phyloP scores from a whole-genome alignment of 2,329 filamentous ascomycete genomes.

The Aspergillus uvarum region DNA sequence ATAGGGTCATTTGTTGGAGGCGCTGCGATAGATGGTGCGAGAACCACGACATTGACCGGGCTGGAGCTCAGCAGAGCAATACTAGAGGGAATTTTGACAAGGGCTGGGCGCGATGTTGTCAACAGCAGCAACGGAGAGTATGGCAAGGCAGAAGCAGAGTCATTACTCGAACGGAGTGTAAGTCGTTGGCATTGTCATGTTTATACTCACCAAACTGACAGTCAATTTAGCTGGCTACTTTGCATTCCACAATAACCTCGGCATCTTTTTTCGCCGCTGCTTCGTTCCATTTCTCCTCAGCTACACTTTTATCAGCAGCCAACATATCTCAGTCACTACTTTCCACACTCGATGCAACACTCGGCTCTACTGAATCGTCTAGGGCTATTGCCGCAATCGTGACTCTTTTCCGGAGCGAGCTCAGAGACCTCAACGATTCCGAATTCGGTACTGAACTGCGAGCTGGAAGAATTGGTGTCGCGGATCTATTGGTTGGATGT shows the following conservation, averaged over 20 bases:
- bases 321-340: slow-evolving; percentile 46
- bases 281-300: slow-evolving; percentile 47
- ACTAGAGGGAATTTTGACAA: slow-evolving; percentile 46
- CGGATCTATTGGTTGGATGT: slow-evolving; percentile 46
- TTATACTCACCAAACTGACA: slow-evolving; percentile 11
- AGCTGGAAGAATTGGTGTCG: slow-evolving; percentile 43
- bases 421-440: slow-evolving; percentile 35
- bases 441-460: slow-evolving; percentile 18
- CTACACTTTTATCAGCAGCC: slow-evolving; percentile 44
- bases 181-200: slow-evolving; percentile 17
- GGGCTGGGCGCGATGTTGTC: slow-evolving; percentile 47
- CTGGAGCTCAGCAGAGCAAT: slow-evolving; percentile 47
- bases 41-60: slow-evolving; percentile 46
- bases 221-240: slow-evolving; percentile 38
- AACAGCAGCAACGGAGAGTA: slow-evolving; percentile 49
- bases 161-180: slow-evolving; percentile 48
- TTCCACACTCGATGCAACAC: slow-evolving; percentile 47
- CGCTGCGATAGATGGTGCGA: slow-evolving; percentile 45
- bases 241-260: slow-evolving; percentile 48
- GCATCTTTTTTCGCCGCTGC: slow-evolving; percentile 50
- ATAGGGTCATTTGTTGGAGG: slow-evolving; percentile 46
- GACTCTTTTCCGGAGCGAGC: slow-evolving; percentile 47
- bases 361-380: slow-evolving; percentile 51
- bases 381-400: slow-evolving; percentile 50
- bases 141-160: slow-evolving; percentile 44